A percentile compares a stretch with the other conserved stretches of the same genome.
phyloP scores from a whole-genome alignment of 2,329 filamentous ascomycete species.

The Sporothrix mexicana region DNA sequence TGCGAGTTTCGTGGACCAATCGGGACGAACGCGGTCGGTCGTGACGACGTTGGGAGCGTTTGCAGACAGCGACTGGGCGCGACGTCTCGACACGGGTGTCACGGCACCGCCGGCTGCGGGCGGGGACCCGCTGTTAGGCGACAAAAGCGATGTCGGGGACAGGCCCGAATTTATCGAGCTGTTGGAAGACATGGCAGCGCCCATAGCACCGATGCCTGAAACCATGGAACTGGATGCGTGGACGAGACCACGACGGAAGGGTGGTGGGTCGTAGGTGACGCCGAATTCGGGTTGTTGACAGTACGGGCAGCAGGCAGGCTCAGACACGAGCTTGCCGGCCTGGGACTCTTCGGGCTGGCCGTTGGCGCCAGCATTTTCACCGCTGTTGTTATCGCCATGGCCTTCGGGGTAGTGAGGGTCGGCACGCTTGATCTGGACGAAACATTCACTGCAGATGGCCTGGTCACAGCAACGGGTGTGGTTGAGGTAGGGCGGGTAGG shows the following conservation, averaged over 20 bases:
- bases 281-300: slow-evolving; percentile 95
- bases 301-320: slow-evolving; percentile 91
- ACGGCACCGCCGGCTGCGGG: slow-evolving; percentile 39
- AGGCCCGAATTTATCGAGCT: slow-evolving; percentile 73
- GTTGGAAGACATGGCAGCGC: slow-evolving; percentile 83
- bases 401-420: slow-evolving; percentile 91
- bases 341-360: slow-evolving; percentile 52
- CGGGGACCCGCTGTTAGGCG: slow-evolving; percentile 40
- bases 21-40: slow-evolving; percentile 88
- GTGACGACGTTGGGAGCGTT: slow-evolving; percentile 86
- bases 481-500: slow-evolving; percentile 94
- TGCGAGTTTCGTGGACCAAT: slow-evolving; percentile 90
- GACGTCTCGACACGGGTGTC: slow-evolving; percentile 46
- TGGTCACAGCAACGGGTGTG: slow-evolving; percentile 95
- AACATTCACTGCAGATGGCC: slow-evolving; percentile 96
- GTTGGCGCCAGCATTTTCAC: slow-evolving; percentile 44
- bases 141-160: slow-evolving; percentile 47
- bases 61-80: slow-evolving; percentile 72
- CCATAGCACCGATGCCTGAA: slow-evolving; percentile 50
- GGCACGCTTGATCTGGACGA: slow-evolving; percentile 95
- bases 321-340: slow-evolving; percentile 77
- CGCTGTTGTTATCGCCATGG: slow-evolving; percentile 58
- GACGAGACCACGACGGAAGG: slow-evolving; percentile 81
- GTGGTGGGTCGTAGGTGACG: slow-evolving; percentile 89
- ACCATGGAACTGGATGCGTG: slow-evolving; percentile 63